Evolutionary conservation across 495 filamentous ascomycete genomes (phyloP), one percentile per base, ranked within the genome.

Genomic region (Aspergillus steynii): DNA sequence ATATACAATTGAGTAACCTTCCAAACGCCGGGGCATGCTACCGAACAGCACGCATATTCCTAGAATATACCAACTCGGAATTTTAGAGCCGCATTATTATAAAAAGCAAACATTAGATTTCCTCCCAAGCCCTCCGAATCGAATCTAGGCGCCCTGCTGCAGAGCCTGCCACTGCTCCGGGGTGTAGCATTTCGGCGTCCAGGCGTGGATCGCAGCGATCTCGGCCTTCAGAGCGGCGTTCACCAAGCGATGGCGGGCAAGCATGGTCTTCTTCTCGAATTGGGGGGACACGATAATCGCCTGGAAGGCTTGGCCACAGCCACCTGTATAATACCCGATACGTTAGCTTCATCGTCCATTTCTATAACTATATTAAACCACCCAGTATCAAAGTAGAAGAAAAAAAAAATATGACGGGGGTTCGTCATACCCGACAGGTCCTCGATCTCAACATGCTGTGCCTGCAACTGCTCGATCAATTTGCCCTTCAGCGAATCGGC

Each of bases 121-220:
- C 37, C 37, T 42, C 37, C 9, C 12, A 8, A 42, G 9, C 9
- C 37, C 12, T 2, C 14, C 9, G 3, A 42, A 10, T 3, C 9
- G 14, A 15, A 42, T 42, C 62, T 55, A 32, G 34, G 15, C 31
- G 42, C 56, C 61, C 67, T 77, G 77, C 70, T 83, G 83, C 74
- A 88, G 83, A 72, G 83, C 87, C 79, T 89, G 86, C 88, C 90
- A 97, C 79, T 99, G 92, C 73, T 93, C 94, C 1, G 93, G 92
- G 15, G 95, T 98, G 79, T 89, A 91, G 75, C 96, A 98, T 77
- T 93, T 96, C 28, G 95, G 91, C 59, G 91, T 94, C 95, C 95
- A 99, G n/a, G 95, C 95, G 81, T 99, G 95, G 58, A 99, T 97
- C 50, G 86, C 85, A 4, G 91, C 90, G 73, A 99, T 95, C 80